Conservation (phyloP, 2,329 filamentous ascomycete species). For the Calycina marina region DNA sequence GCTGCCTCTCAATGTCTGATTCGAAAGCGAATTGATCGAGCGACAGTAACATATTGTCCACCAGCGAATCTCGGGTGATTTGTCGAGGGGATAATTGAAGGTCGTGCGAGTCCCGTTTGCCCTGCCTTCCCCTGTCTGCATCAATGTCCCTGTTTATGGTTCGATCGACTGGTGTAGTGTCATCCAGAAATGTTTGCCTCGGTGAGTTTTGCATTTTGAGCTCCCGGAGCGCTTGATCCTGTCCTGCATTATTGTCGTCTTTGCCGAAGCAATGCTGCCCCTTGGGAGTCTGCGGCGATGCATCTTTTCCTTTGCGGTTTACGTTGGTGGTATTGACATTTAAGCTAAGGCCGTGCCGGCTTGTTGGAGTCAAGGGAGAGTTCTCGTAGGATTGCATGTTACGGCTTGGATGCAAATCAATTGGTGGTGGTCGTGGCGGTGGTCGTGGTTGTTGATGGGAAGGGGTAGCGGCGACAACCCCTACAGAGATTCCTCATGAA, state of each 20-base stretch:
- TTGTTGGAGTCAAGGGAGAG: constrained; percentile 12
- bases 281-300: constrained; percentile 17
- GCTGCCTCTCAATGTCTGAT: constrained; percentile 22
- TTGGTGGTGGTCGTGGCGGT: no score
- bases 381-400: constrained; percentile 20
- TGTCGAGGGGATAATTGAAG: constrained; percentile 64
- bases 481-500: neutral
- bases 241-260: constrained; percentile 13
- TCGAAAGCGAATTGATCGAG: constrained; percentile 66
- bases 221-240: constrained; percentile 20
- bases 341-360: constrained; percentile 17
- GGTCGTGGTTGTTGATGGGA: neutral
- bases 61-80: constrained; percentile 76
- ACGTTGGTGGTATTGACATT: constrained; percentile 20
- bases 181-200: constrained; percentile 22
- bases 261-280: constrained; percentile 9
- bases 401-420: no score
- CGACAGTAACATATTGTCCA: constrained; percentile 89
- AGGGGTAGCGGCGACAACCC: neutral
- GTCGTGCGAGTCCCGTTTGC: constrained; percentile 44
- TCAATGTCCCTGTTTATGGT: constrained; percentile 14
- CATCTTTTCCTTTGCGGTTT: constrained; percentile 9
- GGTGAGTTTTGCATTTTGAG: constrained; percentile 14
- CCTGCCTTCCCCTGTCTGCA: constrained; percentile 6
- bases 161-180: constrained; percentile 20